A percentile compares a stretch with the other conserved stretches of the same genome.
phyloP scores from a whole-genome alignment of 2,329 filamentous ascomycete genomes.

The Talaromyces sp. region DNA sequence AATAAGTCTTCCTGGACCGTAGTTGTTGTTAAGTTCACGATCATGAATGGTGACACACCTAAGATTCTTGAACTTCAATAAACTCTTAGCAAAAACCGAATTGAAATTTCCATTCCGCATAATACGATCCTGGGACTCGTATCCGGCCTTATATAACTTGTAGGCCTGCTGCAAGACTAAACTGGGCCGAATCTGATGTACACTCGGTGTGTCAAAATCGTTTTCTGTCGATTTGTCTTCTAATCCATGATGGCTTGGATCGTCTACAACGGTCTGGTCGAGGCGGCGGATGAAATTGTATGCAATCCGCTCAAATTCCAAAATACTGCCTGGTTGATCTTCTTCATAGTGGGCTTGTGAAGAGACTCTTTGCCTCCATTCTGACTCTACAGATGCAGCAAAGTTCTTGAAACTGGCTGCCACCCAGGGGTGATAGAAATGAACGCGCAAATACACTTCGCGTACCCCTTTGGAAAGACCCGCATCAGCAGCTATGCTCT shows the following conservation, averaged over 20 bases:
- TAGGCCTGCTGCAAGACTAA: conserved; percentile 1
- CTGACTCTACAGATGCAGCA: background rate
- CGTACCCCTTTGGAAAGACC: background rate
- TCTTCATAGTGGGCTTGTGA: background rate
- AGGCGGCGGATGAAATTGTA: background rate
- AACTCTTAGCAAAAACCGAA: background rate
- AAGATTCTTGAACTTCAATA: background rate
- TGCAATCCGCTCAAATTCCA: background rate
- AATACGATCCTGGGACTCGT: background rate
- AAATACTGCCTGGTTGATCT: background rate
- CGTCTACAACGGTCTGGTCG: background rate
- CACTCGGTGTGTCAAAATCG: background rate
- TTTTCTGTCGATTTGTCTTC: background rate
- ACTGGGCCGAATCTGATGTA: background rate
- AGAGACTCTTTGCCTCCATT: conserved; percentile 3
- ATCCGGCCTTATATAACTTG: conserved; percentile 2
- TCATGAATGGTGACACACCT: background rate
- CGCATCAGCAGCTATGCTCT: background rate
- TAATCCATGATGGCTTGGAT: background rate
- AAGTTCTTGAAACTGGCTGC: conserved; percentile 8
- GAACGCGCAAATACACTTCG: conserved; percentile 6
- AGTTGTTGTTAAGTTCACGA: background rate
- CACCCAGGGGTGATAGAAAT: conserved; percentile 15
- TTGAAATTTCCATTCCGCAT: background rate
- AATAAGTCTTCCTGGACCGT: background rate